Conservation (phyloP, 768 basidiomycete genomes). For the Exidia glandulosa region DNA sequence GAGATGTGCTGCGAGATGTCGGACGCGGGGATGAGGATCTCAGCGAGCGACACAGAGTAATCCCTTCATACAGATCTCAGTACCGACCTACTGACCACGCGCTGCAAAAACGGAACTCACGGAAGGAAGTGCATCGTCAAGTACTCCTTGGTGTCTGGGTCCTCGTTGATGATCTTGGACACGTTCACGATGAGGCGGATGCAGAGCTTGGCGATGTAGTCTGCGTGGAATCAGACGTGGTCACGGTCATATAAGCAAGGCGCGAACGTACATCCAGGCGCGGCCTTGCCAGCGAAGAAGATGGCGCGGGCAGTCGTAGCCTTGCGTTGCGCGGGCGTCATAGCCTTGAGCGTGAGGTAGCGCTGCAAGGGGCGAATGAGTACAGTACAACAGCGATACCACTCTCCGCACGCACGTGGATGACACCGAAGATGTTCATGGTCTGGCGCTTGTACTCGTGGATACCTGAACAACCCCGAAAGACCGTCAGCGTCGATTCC, state of each 20-base stretch:
- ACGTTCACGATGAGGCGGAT: constrained; percentile 93
- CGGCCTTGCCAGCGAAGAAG: constrained; percentile 98
- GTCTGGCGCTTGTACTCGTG: constrained; percentile 97
- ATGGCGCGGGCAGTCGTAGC: constrained; percentile 77
- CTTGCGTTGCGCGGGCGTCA: constrained; percentile 69
- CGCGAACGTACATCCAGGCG: constrained; percentile 63
- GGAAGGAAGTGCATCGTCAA: constrained; percentile 86
- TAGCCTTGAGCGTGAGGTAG: constrained; percentile 69
- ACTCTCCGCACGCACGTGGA: constrained; percentile 68
- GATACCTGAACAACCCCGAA: too few relatives aligned
- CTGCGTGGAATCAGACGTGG: constrained; percentile 23
- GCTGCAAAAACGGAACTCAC: constrained; percentile 16
- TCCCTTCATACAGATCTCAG: neutral
- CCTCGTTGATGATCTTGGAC: constrained; percentile 58
- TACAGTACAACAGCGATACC: too few relatives aligned
- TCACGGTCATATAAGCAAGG: constrained; percentile 5
- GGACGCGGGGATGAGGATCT: constrained; percentile 80
- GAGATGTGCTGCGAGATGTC: constrained; percentile 96
- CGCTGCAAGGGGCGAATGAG: too few relatives aligned
- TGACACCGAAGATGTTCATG: constrained; percentile 83
- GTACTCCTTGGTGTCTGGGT: constrained; percentile 79
- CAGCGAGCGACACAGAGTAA: constrained; percentile 47
- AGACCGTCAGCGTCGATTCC: too few relatives aligned
- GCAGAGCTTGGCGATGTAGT: constrained; percentile 88
- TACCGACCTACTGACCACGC: neutral